These are phyloP conservation scores for Thelonectria rubi DNA, from an alignment of 2,329 filamentous ascomycete species.

Conservation along the genomic window DNA sequence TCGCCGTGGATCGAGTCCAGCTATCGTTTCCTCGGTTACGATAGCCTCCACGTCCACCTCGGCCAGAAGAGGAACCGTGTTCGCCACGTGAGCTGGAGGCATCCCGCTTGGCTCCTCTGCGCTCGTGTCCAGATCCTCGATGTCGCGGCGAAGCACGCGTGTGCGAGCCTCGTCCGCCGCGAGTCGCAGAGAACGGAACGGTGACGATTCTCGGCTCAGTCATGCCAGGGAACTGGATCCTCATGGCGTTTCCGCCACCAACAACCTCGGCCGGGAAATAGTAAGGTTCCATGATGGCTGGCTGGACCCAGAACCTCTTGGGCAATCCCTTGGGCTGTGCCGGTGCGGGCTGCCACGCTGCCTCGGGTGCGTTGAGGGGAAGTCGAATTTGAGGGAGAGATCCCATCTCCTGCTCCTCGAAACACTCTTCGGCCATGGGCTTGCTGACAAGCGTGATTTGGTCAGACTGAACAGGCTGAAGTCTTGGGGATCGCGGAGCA, in stretches of 20 bases:
- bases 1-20: constrained; percentile 50
- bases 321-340: constrained; percentile 64
- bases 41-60: constrained; percentile 52
- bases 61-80: constrained; percentile 40
- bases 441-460: constrained; percentile 64
- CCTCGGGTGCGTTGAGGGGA: constrained; percentile 69
- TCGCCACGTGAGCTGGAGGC: constrained; percentile 42
- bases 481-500: constrained; percentile 40
- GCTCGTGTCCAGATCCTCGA: constrained; percentile 43
- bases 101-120: constrained; percentile 48
- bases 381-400: constrained; percentile 76
- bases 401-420: constrained; percentile 83
- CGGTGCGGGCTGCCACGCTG: constrained; percentile 69
- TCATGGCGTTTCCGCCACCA: constrained; percentile 49
- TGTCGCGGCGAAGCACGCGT: constrained; percentile 42
- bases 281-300: constrained; percentile 48
- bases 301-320: constrained; percentile 57
- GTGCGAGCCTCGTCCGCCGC: constrained; percentile 45
- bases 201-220: constrained; percentile 49
- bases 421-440: constrained; percentile 80
- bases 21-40: constrained; percentile 52
- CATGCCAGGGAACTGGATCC: constrained; percentile 55
- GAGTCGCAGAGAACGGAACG: constrained; percentile 47
- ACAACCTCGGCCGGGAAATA: constrained; percentile 47
- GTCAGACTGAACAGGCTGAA: constrained; percentile 34